These are phyloP conservation scores for Vachellia collinsii DNA, from an alignment of 306 rosid species.

Conservation along the genomic window DNA sequence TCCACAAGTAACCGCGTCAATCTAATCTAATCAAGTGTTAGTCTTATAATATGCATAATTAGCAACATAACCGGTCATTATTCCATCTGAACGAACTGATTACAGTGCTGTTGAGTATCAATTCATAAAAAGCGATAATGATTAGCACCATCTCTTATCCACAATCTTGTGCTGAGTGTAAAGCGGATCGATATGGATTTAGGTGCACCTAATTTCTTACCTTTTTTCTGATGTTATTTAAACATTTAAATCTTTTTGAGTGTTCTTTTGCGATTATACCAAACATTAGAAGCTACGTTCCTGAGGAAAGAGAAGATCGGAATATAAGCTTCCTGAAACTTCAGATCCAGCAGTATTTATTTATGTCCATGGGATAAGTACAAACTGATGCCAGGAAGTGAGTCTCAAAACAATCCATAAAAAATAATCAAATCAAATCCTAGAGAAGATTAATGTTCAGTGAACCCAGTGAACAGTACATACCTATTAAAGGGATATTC, in stretches of 20 bases:
- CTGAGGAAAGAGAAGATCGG: neutral
- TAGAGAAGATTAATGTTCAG: conserved; percentile 28
- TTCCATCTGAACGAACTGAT: neutral
- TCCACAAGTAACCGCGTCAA: neutral
- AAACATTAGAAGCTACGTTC: neutral
- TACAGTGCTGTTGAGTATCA: neutral
- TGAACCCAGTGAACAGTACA: conserved; percentile 22
- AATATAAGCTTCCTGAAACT: conserved; percentile 29
- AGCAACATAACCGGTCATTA: neutral
- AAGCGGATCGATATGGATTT: neutral
- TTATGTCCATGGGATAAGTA: neutral
- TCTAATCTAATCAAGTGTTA: neutral
- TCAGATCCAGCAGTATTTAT: conserved; percentile 14
- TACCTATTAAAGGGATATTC: conserved; percentile 29
- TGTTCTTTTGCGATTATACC: neutral
- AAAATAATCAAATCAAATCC: conserved; percentile 34
- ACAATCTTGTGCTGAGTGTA: neutral
- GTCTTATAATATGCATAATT: neutral
- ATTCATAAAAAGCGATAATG: neutral
- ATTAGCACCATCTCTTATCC: neutral
- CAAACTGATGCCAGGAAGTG: conserved; percentile 26
- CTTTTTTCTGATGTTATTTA: neutral
- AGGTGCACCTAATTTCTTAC: neutral
- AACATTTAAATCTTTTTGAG: neutral
- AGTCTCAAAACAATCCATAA: conserved; percentile 26